Evolutionary conservation across 352 stramenopile species (phyloP), one percentile per base, ranked within the genome.

Genomic region (Pythium volutum): DNA sequence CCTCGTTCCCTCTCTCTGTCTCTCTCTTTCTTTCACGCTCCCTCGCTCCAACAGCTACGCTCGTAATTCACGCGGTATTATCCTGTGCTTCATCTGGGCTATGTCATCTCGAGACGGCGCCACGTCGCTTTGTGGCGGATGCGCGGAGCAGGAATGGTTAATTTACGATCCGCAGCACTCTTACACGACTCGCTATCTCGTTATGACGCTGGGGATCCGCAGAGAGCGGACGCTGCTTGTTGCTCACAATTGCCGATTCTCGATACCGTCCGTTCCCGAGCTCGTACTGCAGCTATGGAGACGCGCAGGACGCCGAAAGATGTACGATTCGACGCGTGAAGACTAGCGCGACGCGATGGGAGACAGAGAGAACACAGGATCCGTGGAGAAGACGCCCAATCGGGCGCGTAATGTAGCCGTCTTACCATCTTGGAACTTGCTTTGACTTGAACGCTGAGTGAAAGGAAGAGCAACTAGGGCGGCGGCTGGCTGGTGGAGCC

Each of bases 391-490:
- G 42, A 26, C 26, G 53, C 12, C 55, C 18, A 16, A 53, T 36
- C 10, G 56, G 38, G 25, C 20, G 31, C 16, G 14, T 8, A 50
- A 41, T 49, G 50, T 46, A n/a, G 34, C 48, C 26, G 23, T 54
- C 79, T 75, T 89, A 91, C 81, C 81, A 91, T 91, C 77, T 88
- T 91, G 73, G 75, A 86, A 80, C 77, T 76, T 83, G 81, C 82
- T 87, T 81, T 64, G 79, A 91, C 79, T 91, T 88, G 82, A 84
- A 88, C 78, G 77, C 77, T 82, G 79, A 91, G 79, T 81, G 76
- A 80, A 88, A 89, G 79, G 81, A 91, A 88, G 81, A 82, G 79
- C 83, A 86, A 91, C 86, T 87, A 85, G 51, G 51, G 47, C 43
- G n/a, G 43, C 39, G 51, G 56, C 45, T 49, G 45, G 56, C 46